Base-by-base conservation (phyloP, 1,284 basidiomycete species). In the Pisolithus thermaeus region DNA sequence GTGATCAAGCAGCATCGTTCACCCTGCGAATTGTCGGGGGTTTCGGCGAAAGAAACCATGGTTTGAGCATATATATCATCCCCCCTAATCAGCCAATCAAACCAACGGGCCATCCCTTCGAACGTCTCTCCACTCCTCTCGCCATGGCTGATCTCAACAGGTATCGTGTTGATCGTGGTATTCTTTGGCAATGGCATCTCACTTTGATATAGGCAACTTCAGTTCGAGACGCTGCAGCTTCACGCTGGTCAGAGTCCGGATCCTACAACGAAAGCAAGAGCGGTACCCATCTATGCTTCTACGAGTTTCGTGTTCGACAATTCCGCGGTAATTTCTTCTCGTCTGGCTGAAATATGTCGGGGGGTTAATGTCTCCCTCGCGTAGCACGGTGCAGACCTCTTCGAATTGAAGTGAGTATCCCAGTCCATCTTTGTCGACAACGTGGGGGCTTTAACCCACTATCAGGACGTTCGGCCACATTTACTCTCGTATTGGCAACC, bases 311-410 rank as follows among this genome's bases (percentile, higher is more conserved):
- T 86, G 25, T 92, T 93, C 75, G 84, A 91, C 61, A 72, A 88
- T 64, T 83, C 86, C n/a, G 78, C 78, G 55, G 84, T 83, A 56
- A 47, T 68, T 55, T 12, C 38, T 22, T 3, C 0, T 36, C 28
- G 35, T 48, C n/a, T 11, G 36, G 30, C 27, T 1, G 1, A 23
- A 30, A 22, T 36, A 3, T 16, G 20, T 20, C 36, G n/a, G 16
- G 14, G 14, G 25, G 42, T 51, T 51, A 14, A 47, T 46, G 35
- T 41, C 44, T 36, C 46, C 18, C 39, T 7, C 11, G 9, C 11
- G 28, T 58, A 89, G 82, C 91, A 95, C 60, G 92, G 77, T 7
- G 90, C 90, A 22, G 86, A 92, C 64, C 77, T 95, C 44, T 94
- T 92, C 66, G 87, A 81, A 18, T 69, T 93, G 55, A 82, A 70